phyloP scores from a whole-genome alignment of 495 filamentous ascomycete genomes.

The Chaetomium fimeti region DNA sequence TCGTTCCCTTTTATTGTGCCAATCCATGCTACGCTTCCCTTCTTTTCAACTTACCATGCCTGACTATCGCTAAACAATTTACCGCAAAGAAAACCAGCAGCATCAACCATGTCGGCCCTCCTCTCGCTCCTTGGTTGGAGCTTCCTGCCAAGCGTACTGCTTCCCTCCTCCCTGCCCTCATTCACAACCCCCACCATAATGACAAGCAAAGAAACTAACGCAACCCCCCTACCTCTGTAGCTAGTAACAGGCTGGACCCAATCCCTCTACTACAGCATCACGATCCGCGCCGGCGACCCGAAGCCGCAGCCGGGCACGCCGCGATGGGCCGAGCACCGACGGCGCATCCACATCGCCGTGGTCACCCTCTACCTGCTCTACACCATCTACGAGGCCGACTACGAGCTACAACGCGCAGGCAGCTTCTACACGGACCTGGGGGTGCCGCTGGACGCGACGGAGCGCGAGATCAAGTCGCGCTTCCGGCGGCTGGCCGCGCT shows the following conservation, averaged over 20 bases:
- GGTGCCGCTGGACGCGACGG: conserved; percentile 64
- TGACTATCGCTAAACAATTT: not conserved
- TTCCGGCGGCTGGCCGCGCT: conserved; percentile 82
- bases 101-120: conserved; percentile 39
- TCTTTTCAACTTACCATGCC: not conserved
- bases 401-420: conserved; percentile 64
- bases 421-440: conserved; percentile 77
- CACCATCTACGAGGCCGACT: conserved; percentile 90
- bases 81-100: not conserved
- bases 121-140: conserved; percentile 78
- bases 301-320: conserved; percentile 71
- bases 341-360: conserved; percentile 77
- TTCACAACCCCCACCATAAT: not conserved
- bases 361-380: conserved; percentile 82
- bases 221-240: conserved; percentile 40
- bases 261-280: conserved; percentile 79
- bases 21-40: not conserved
- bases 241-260: conserved; percentile 78
- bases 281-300: conserved; percentile 86
- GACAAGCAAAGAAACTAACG: not conserved
- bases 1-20: not conserved
- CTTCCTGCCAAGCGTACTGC: conserved; percentile 71
- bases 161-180: conserved; percentile 8
- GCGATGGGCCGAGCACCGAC: conserved; percentile 67
- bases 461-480: conserved; percentile 74